Evolutionary conservation across 2,329 filamentous ascomycete genomes (phyloP).

Genomic region (Trichoderma sp.): DNA sequence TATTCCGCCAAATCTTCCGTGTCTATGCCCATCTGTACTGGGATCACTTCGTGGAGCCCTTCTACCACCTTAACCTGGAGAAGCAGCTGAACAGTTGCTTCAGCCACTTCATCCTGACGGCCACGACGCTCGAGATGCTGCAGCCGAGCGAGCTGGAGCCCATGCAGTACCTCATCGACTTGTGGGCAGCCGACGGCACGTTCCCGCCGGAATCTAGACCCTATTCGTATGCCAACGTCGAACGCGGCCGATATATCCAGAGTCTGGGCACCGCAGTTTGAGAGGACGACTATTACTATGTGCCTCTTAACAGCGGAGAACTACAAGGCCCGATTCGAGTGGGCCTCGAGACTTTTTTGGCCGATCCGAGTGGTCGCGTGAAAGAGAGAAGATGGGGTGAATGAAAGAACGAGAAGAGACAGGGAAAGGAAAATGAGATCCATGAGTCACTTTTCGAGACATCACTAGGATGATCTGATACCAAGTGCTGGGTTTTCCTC

Average conservation of each 20-base stretch:
- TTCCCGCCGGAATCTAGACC: slow-evolving; percentile 68
- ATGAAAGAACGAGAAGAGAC: not conserved
- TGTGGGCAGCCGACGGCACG: slow-evolving; percentile 82
- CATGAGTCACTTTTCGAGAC: not conserved
- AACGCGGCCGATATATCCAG: slow-evolving; percentile 23
- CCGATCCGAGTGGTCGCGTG: not conserved
- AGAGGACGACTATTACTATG: not conserved
- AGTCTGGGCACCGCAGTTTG: slow-evolving; percentile 10
- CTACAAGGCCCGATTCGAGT: not conserved
- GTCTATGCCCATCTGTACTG: slow-evolving; percentile 96
- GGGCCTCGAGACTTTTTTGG: not conserved
- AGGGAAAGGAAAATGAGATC: not conserved
- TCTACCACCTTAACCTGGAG: slow-evolving; percentile 72
- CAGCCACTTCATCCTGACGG: slow-evolving; percentile 74
- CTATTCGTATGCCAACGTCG: slow-evolving; percentile 56
- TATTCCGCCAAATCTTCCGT: slow-evolving; percentile 94
- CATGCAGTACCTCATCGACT: slow-evolving; percentile 84
- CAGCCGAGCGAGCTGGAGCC: slow-evolving; percentile 83
- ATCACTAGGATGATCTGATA: slow-evolving; percentile 10
- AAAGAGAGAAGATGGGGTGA: not conserved
- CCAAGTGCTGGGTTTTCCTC: not conserved
- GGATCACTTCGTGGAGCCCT: slow-evolving; percentile 79
- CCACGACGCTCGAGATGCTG: slow-evolving; percentile 74
- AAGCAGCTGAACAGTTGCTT: slow-evolving; percentile 80
- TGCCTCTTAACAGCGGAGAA: not conserved